Evolutionary conservation across 805 yeast species (phyloP).

Genomic region (Metschnikowia matae): DNA sequence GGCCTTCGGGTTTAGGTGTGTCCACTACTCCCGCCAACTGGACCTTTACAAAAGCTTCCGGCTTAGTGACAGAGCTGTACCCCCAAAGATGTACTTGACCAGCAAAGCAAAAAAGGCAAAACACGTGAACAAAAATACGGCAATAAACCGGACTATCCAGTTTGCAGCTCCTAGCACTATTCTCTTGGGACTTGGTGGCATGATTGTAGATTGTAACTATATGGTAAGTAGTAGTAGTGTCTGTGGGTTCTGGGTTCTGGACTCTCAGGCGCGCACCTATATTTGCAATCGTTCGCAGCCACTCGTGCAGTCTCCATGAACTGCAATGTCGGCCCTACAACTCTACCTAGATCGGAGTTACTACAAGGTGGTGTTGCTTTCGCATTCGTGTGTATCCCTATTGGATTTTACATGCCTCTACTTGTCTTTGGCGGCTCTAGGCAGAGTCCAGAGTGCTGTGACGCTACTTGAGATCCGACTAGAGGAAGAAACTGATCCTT

Average conservation of each 20-base stretch:
- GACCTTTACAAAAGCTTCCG: not conserved
- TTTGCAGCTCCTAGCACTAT: not conserved
- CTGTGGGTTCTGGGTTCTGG: not conserved
- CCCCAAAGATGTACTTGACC: not conserved
- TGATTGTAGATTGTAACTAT: no score
- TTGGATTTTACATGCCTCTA: constrained; percentile 5
- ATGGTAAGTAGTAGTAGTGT: no score
- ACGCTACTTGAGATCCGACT: constrained; percentile 7
- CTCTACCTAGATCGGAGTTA: constrained; percentile 7
- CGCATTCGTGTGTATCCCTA: constrained; percentile 5
- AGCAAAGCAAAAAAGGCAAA: not conserved
- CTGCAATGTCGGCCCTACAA: constrained; percentile 1
- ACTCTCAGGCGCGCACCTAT: not conserved
- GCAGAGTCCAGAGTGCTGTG: constrained; percentile 9
- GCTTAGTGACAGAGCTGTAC: not conserved
- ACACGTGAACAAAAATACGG: not conserved
- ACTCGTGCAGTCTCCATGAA: not conserved
- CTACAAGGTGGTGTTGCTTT: constrained; percentile 7
- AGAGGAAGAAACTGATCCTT: constrained; percentile 6
- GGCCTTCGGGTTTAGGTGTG: no score
- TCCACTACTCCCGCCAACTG: no score
- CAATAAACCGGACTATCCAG: not conserved
- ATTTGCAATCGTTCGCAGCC: constrained; percentile 4
- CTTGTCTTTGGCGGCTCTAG: constrained; percentile 10
- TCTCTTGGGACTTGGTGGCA: not conserved